phyloP scores from a whole-genome alignment of 371 early-diverging fungal species.

The Zopfochytrium polystomum region DNA sequence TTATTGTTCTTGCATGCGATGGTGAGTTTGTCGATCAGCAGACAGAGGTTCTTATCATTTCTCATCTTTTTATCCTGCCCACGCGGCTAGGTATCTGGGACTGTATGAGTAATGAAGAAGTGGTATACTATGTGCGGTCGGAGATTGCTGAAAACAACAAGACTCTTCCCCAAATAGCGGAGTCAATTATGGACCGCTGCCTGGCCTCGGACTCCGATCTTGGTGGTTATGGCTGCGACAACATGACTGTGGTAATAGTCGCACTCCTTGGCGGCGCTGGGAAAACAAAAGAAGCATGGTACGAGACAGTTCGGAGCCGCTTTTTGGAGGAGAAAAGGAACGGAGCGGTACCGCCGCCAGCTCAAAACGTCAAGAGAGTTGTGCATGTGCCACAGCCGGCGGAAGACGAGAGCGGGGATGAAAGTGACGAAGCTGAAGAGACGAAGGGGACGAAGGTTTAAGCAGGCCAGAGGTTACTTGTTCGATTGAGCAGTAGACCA shows the following conservation, averaged over 20 bases:
- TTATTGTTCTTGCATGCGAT: constrained; percentile 93
- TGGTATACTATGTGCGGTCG: constrained; percentile 71
- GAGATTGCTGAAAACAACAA: constrained; percentile 54
- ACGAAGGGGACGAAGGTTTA: no score
- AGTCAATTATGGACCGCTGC: constrained; percentile 85
- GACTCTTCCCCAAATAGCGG: constrained; percentile 71
- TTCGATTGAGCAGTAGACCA: no score
- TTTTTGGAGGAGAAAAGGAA: no score
- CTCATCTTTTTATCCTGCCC: background rate
- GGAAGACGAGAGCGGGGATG: no score
- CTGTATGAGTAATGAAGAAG: constrained; percentile 86
- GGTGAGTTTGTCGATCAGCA: constrained; percentile 54
- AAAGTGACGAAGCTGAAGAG: no score
- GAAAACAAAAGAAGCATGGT: no score
- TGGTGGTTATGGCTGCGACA: constrained; percentile 94
- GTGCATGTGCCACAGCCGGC: no score
- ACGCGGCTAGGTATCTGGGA: constrained; percentile 88
- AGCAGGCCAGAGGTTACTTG: no score
- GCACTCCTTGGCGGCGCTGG: constrained; percentile 76
- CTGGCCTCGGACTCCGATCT: constrained; percentile 74
- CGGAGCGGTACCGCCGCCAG: no score
- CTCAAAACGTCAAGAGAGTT: no score
- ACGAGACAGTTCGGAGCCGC: no score
- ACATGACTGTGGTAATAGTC: constrained; percentile 93
- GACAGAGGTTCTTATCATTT: no score